A percentile compares a stretch with the other conserved stretches of the same genome.
These are phyloP conservation scores for Senna tora DNA, from an alignment of 306 rosid genomes.

Conservation along the genomic window DNA sequence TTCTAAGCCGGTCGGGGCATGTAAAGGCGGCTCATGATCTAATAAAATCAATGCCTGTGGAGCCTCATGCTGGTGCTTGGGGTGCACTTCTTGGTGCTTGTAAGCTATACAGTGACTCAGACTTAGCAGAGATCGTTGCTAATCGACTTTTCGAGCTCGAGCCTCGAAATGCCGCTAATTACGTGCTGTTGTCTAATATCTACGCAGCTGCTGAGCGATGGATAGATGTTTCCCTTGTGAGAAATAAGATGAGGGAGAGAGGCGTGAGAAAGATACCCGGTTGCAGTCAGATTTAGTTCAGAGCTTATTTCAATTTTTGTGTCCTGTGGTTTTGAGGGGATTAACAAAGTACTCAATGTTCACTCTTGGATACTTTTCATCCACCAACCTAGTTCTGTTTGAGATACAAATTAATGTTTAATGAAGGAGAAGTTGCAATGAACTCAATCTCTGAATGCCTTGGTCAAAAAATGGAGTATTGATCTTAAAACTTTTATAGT, in stretches of 20 bases:
- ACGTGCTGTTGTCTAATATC: constrained; percentile 72
- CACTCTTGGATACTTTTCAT: no score
- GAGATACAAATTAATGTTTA: no score
- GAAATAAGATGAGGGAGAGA: constrained; percentile 66
- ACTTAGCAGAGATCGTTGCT: constrained; percentile 70
- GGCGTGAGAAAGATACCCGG: constrained; percentile 68
- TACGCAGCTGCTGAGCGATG: constrained; percentile 72
- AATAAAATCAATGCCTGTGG: constrained; percentile 56
- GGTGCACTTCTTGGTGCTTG: constrained; percentile 85
- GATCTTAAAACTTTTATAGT: no score
- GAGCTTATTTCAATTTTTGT: constrained; percentile 2
- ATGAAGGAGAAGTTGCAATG: no score
- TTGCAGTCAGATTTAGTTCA: constrained; percentile 49
- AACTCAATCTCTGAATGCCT: no score
- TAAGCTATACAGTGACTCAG: constrained; percentile 50
- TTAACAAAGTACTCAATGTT: no score
- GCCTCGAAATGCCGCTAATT: constrained; percentile 67
- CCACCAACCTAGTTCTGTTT: no score
- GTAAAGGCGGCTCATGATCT: constrained; percentile 67
- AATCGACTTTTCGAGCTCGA: constrained; percentile 59
- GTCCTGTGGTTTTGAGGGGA: no score
- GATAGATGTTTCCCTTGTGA: constrained; percentile 68
- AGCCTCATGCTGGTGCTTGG: constrained; percentile 73
- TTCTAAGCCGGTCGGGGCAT: constrained; percentile 73
- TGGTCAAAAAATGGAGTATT: no score